phyloP scores from a whole-genome alignment of 495 filamentous ascomycete species.

The Lentithecium fluviatile region DNA sequence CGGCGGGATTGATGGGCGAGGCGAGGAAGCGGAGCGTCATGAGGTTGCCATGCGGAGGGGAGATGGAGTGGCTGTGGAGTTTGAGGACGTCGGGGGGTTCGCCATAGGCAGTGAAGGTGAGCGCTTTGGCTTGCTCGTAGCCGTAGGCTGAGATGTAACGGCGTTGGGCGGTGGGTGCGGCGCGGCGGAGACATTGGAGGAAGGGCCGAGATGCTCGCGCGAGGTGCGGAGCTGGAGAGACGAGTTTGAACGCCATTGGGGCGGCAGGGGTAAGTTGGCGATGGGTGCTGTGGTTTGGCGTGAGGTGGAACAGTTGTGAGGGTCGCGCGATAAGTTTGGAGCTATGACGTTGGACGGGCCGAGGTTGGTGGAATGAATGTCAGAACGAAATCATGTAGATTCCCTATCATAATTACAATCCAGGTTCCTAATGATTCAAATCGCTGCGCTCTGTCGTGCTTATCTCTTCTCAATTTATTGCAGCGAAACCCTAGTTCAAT shows the following conservation, averaged over 20 bases:
- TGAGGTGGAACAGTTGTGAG: not conserved
- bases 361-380: constrained; percentile 3
- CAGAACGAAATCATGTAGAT: too few species aligned
- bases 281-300: too few species aligned
- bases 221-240: constrained; percentile 7
- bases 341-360: constrained; percentile 15
- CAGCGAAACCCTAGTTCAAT: constrained; percentile 14
- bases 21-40: constrained; percentile 75
- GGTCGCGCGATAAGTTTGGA: constrained; percentile 1
- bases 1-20: constrained; percentile 91
- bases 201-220: not conserved
- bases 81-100: constrained; percentile 75
- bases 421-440: too few species aligned
- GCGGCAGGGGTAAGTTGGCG: too few species aligned
- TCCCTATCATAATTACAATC: too few species aligned
- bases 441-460: too few species aligned
- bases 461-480: too few species aligned
- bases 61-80: constrained; percentile 47
- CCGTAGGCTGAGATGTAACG: constrained; percentile 76
- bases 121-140: constrained; percentile 92
- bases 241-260: constrained; percentile 29
- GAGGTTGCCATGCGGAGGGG: constrained; percentile 41
- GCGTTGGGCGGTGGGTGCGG: constrained; percentile 8
- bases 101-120: constrained; percentile 82
- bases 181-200: constrained; percentile 13